Base-by-base conservation (phyloP, 805 yeast genomes). In the Yamadazyma olivae region DNA sequence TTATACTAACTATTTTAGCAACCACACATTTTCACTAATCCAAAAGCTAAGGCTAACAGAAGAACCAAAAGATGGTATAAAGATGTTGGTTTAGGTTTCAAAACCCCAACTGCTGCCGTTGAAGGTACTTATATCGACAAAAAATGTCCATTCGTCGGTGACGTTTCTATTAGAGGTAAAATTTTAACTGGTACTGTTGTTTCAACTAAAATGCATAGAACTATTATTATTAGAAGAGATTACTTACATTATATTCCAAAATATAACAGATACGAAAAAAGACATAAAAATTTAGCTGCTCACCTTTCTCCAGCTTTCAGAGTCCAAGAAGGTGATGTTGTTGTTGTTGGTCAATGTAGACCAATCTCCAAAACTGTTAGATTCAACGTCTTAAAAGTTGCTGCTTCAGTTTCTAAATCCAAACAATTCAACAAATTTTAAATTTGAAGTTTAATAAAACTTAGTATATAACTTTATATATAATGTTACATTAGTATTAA, bases 251-350 rank as follows among this genome's bases (percentile, higher is more conserved):
- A 88, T 80, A 86, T 93, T 74, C 95, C 98, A 75, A 93, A 93
- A 84, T 93, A 93, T 81, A 93, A 91, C 95, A 90, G 99, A 86
- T 93, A 89, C 87, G 99, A 93, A 81, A 93, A 93, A 87, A 89
- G 99, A 81, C 99, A 93, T 87, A 93, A 93, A 93, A 93, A 93
- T 84, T 81, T 93, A 52, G 95, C 99, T 71, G 99, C 96, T 64
- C 99, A 93, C 80, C 87, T 93, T 65, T 91, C 98, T 56, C 99
- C 99, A 77, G 98, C 98, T 75, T 93, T 93, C 98, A 95, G 99
- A 79, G 96, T 91, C 61, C 77, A 77, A 71, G 98, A 90, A 72
- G 99, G 99, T 82, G 99, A 93, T 70, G 78, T 84, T 56, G 99
- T 93, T 64, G 90, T 96, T 61, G 97, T 93, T 74, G 99, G 99